Percentiles rank a stretch among this genome's conserved stretches.
phyloP scores from a whole-genome alignment of 441 rosid species.

The Gossypium trilobum region DNA sequence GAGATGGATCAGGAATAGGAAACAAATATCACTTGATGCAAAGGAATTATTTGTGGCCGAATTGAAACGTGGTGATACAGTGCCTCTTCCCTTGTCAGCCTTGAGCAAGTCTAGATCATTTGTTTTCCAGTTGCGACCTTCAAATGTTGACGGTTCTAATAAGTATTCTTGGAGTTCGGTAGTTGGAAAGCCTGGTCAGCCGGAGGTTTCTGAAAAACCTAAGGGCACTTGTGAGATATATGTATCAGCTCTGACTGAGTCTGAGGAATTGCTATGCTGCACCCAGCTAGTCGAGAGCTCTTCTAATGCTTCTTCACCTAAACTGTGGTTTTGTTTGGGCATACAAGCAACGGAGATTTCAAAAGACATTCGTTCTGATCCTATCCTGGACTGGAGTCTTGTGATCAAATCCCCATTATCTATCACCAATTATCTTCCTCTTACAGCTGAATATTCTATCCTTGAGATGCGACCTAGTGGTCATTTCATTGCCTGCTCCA shows the following conservation, averaged over 20 bases:
- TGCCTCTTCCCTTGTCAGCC: conserved; percentile 70
- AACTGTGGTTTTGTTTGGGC: conserved; percentile 77
- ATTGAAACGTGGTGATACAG: conserved; percentile 60
- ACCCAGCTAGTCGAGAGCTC: conserved; percentile 52
- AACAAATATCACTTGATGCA: conserved; percentile 26
- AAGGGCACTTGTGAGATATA: conserved; percentile 46
- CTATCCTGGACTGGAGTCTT: conserved; percentile 88
- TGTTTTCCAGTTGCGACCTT: conserved; percentile 63
- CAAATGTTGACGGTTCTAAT: conserved; percentile 29
- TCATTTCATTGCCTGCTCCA: conserved; percentile 49
- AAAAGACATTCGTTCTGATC: conserved; percentile 64
- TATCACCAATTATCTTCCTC: conserved; percentile 76
- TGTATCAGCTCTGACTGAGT: conserved; percentile 61
- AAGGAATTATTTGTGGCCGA: conserved; percentile 52
- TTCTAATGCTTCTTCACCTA: conserved; percentile 38
- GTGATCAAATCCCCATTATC: conserved; percentile 79
- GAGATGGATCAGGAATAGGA: conserved; percentile 58
- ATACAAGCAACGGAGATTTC: conserved; percentile 73
- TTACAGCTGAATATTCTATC: conserved; percentile 72
- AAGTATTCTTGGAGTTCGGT: conserved; percentile 87
- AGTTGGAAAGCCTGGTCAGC: conserved; percentile 35
- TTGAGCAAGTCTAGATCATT: conserved; percentile 51
- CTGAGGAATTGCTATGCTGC: conserved; percentile 70
- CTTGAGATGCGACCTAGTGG: conserved; percentile 65
- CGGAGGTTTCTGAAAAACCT: conserved; percentile 27